phyloP scores from a whole-genome alignment of 1,284 basidiomycete genomes.

The Puccinia polysora region DNA sequence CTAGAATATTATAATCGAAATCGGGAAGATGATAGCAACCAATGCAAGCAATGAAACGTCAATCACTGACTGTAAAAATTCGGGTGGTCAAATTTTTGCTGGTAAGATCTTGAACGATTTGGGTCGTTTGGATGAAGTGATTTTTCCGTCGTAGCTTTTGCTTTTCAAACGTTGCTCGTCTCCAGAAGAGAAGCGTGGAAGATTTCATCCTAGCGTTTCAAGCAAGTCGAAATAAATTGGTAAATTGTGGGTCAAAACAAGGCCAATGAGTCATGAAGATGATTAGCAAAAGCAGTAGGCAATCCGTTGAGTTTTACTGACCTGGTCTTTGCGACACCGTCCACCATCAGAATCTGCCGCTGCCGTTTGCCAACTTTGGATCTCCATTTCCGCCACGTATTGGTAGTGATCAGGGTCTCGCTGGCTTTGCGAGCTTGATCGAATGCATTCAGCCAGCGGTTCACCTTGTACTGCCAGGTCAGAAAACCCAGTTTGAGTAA shows the following conservation, averaged over 20 bases:
- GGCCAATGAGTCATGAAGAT: too few relatives aligned
- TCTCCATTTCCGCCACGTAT: slow-evolving; percentile 30
- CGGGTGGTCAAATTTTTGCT: slow-evolving; percentile 2
- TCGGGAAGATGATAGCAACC: not conserved
- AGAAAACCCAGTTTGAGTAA: not conserved
- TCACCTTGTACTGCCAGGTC: not conserved
- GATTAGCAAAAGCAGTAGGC: not conserved
- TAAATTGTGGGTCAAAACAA: not conserved
- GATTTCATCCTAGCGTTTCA: slow-evolving; percentile 8
- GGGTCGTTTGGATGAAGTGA: slow-evolving; percentile 1
- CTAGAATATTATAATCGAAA: not conserved
- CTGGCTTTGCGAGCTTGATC: slow-evolving; percentile 1
- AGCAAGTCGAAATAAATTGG: not conserved
- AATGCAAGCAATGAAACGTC: too few relatives aligned
- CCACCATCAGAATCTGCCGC: slow-evolving; percentile 22
- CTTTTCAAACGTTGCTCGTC: slow-evolving; percentile 22
- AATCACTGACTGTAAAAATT: slow-evolving; percentile 2
- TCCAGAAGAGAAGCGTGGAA: slow-evolving; percentile 11
- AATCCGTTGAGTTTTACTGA: not conserved
- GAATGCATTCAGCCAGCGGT: not conserved
- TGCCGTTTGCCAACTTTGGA: slow-evolving; percentile 21
- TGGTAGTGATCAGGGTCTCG: not conserved
- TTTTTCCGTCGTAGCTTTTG: slow-evolving; percentile 9
- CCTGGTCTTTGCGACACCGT: slow-evolving; percentile 32
- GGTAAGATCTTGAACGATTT: not conserved